Conservation (phyloP, 495 filamentous ascomycete genomes). For the Cercophora scortea region DNA sequence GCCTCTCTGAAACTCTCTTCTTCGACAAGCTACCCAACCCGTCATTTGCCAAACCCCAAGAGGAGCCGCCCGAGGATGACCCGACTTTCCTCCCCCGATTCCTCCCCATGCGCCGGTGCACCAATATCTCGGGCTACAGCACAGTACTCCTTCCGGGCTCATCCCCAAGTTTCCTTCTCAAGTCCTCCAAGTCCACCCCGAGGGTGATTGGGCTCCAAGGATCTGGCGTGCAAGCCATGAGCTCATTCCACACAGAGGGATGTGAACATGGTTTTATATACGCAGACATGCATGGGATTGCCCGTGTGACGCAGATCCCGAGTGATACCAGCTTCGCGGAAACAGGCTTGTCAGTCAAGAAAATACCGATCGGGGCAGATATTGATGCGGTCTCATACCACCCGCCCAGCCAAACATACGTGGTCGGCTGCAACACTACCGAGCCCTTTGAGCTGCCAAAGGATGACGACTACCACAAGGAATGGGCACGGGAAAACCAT, state of each 20-base stretch:
- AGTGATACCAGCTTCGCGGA: slow-evolving; percentile 54
- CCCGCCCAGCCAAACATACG: slow-evolving; percentile 61
- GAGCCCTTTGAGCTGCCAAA: slow-evolving; percentile 75
- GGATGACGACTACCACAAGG: slow-evolving; percentile 72
- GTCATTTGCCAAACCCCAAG: slow-evolving; percentile 45
- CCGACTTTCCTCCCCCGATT: slow-evolving; percentile 32
- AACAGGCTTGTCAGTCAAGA: slow-evolving; percentile 60
- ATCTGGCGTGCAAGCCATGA: slow-evolving; percentile 55
- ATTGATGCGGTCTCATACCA: slow-evolving; percentile 72
- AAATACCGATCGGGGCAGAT: slow-evolving; percentile 60
- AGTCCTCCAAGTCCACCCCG: slow-evolving; percentile 64
- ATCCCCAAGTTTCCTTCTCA: slow-evolving; percentile 72
- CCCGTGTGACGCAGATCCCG: slow-evolving; percentile 63
- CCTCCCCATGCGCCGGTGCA: slow-evolving; percentile 51
- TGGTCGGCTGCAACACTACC: slow-evolving; percentile 58
- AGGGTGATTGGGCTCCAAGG: slow-evolving; percentile 64
- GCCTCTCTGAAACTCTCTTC: slow-evolving; percentile 45
- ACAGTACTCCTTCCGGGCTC: slow-evolving; percentile 73
- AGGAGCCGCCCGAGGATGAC: slow-evolving; percentile 26
- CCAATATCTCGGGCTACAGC: slow-evolving; percentile 65
- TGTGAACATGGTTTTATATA: slow-evolving; percentile 78
- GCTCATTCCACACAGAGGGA: slow-evolving; percentile 61
- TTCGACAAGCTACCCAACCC: slow-evolving; percentile 71
- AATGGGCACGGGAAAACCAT: slow-evolving; percentile 62
- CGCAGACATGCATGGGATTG: slow-evolving; percentile 56